Conservation (phyloP, 1,284 basidiomycete species). For the Moesziomyces antarcticus region DNA sequence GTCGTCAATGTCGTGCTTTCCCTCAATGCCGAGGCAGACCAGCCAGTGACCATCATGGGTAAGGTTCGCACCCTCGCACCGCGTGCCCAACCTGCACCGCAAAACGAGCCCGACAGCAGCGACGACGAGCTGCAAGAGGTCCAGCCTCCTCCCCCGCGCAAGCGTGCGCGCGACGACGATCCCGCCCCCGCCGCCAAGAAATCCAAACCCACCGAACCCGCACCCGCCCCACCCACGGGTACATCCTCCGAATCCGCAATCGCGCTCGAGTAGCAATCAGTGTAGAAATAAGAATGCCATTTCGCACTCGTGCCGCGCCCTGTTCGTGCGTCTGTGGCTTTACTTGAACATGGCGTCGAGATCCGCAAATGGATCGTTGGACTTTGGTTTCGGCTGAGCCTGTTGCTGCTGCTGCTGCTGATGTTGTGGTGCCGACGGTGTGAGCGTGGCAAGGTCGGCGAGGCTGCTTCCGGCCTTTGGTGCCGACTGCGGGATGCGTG, state of each 20-base stretch:
- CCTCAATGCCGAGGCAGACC: neutral
- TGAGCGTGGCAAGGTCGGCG: conserved; percentile 23
- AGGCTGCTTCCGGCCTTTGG: conserved; percentile 3
- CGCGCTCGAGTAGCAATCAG: conserved; percentile 12
- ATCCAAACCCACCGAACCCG: neutral
- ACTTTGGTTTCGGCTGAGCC: conserved; percentile 25
- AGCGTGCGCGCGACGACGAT: neutral
- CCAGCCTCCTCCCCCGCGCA: neutral
- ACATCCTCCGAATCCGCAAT: conserved; percentile 11
- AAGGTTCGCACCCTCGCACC: conserved; percentile 1
- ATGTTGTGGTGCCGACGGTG: conserved; percentile 5
- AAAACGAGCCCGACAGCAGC: conserved; percentile 6
- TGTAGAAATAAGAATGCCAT: neutral
- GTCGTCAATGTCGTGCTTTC: conserved; percentile 55
- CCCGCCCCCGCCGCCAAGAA: conserved; percentile 9
- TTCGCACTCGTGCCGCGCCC: neutral
- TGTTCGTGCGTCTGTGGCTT: too few relatives aligned
- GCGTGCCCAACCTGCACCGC: neutral
- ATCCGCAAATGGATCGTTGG: conserved; percentile 61
- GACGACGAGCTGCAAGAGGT: neutral
- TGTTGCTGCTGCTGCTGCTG: conserved; percentile 11
- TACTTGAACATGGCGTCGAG: conserved; percentile 61
- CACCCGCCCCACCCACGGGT: neutral
- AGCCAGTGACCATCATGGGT: conserved; percentile 13
- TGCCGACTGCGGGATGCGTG: conserved; percentile 18